Percentiles rank a stretch among this genome's conserved stretches.
Evolutionary conservation across 164 flowering plant species (phyloP).

Genomic region (Stephania cephalantha): DNA sequence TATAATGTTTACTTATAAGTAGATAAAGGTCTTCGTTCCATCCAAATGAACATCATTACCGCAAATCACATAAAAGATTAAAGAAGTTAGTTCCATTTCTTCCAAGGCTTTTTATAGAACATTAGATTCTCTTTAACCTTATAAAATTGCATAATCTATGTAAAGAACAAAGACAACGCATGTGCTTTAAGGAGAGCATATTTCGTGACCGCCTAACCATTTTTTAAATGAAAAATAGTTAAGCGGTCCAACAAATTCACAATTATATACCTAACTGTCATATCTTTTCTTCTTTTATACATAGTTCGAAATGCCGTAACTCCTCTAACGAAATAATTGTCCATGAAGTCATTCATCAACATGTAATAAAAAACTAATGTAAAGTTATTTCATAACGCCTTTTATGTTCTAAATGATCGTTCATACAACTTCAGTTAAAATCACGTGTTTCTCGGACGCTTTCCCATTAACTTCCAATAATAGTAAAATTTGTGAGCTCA

Average conservation of each 20-base stretch:
- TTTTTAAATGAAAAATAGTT: background rate
- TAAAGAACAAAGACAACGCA: background rate
- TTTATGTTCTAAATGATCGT: background rate
- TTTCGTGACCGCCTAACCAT: background rate
- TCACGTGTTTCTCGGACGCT: background rate
- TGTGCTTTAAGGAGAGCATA: conserved; percentile 9
- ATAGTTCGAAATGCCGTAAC: background rate
- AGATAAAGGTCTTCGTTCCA: no score
- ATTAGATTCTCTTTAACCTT: background rate
- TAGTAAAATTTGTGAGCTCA: no score
- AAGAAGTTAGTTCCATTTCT: no score
- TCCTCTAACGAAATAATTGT: background rate
- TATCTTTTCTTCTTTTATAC: background rate
- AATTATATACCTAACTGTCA: background rate
- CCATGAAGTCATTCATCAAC: no score
- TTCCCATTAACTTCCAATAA: background rate
- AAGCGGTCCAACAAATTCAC: conserved; percentile 7
- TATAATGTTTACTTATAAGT: no score
- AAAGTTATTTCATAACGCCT: background rate
- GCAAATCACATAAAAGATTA: background rate
- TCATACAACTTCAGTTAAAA: background rate
- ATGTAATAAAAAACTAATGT: no score
- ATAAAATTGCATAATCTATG: background rate
- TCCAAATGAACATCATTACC: no score
- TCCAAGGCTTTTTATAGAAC: no score